Percentiles rank a stretch among this genome's conserved stretches.
These are phyloP conservation scores for Sicyos baderoa DNA, from an alignment of 306 rosid species.

Conservation along the genomic window DNA sequence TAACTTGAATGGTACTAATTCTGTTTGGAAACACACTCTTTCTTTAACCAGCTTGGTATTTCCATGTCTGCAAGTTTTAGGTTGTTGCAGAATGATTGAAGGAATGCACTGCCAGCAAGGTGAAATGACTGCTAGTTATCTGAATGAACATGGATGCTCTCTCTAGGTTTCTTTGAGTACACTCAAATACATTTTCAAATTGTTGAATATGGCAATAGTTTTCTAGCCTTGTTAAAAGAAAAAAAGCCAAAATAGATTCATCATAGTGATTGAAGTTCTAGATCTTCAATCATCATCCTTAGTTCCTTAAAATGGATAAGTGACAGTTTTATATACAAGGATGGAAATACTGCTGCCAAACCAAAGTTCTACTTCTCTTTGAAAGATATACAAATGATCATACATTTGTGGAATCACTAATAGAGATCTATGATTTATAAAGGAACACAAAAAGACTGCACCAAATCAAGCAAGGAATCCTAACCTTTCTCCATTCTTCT, in stretches of 20 bases:
- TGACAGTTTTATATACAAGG: neutral
- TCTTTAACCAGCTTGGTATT: too few relatives aligned
- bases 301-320: too few relatives aligned
- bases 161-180: too few relatives aligned
- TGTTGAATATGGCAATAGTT: neutral
- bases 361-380: neutral
- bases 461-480: slow-evolving; percentile 77
- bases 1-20: too few relatives aligned
- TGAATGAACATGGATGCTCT: too few relatives aligned
- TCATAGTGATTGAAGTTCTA: neutral
- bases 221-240: neutral
- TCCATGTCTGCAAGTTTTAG: too few relatives aligned
- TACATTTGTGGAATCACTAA: neutral
- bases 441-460: neutral
- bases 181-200: neutral
- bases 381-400: slow-evolving; percentile 2
- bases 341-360: neutral
- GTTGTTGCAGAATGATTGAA: too few relatives aligned
- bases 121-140: too few relatives aligned
- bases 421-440: slow-evolving; percentile 5
- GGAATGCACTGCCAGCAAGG: too few relatives aligned
- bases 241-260: neutral
- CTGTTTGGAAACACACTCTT: too few relatives aligned
- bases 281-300: too few relatives aligned
- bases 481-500: slow-evolving; percentile 93